Percentiles rank a stretch among this genome's conserved stretches.
Conservation (phyloP, 805 yeast genomes). For the Isabelozyma gotoi region DNA sequence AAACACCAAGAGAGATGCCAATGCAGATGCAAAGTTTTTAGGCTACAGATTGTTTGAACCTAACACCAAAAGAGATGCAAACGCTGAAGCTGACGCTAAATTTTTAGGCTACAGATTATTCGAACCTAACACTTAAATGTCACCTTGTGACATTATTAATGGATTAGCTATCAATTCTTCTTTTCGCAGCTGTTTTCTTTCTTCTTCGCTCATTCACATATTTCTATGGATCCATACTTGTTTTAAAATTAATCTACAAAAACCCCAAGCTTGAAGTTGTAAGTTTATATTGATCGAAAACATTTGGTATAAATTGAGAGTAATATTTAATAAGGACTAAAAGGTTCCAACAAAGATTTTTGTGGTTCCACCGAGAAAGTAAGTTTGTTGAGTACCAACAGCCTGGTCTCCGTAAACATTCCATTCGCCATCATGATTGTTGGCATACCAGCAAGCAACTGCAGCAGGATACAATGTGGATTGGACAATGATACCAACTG, state of each 20-base stretch:
- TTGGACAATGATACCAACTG: neutral
- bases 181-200: neutral
- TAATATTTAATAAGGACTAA: neutral
- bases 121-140: conserved; percentile 1
- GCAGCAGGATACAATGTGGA: neutral
- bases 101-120: neutral
- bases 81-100: conserved; percentile 2
- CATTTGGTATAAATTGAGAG: too few species aligned
- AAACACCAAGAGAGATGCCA: neutral
- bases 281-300: too few species aligned
- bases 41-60: conserved; percentile 1
- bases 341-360: conserved; percentile 1
- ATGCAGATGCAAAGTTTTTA: neutral
- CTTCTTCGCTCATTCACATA: neutral
- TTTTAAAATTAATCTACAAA: too few species aligned
- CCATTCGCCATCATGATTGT: neutral
- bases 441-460: conserved; percentile 4
- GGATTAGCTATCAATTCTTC: neutral
- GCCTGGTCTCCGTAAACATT: neutral
- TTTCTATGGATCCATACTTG: neutral
- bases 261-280: neutral
- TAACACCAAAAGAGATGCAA: conserved; percentile 1
- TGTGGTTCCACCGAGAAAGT: neutral
- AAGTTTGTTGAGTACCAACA: neutral
- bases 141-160: neutral